Evolutionary conservation across 140 eudicot genomes (phyloP).

Genomic region (Cichorium intybus): DNA sequence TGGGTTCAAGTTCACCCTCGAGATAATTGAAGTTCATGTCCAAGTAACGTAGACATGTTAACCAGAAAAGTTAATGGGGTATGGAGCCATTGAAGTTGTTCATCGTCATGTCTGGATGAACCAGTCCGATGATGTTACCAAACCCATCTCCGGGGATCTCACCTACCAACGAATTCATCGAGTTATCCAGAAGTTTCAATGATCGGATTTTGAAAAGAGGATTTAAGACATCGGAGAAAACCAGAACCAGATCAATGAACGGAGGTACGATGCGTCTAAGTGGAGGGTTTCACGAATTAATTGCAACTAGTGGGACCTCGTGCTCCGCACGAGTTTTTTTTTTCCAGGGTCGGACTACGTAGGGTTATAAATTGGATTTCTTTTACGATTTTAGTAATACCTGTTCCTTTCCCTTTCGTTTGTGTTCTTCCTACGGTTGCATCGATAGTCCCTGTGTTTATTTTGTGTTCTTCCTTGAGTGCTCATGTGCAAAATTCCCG

Average conservation of each 20-base stretch:
- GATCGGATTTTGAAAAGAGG: conserved; percentile 34
- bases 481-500: too few relatives aligned
- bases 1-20: conserved; percentile 30
- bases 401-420: too few relatives aligned
- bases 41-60: conserved; percentile 31
- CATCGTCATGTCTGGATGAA: conserved; percentile 42
- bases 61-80: conserved; percentile 31
- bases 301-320: too few relatives aligned
- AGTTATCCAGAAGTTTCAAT: conserved; percentile 36
- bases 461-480: too few relatives aligned
- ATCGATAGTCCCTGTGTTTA: too few relatives aligned
- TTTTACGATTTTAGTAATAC: too few relatives aligned
- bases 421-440: too few relatives aligned
- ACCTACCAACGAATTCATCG: conserved; percentile 39
- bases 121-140: conserved; percentile 39
- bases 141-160: conserved; percentile 38
- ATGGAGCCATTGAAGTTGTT: conserved; percentile 44
- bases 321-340: too few relatives aligned
- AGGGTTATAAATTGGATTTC: too few relatives aligned
- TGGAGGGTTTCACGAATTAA: too few relatives aligned
- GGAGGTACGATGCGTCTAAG: conserved; percentile 21
- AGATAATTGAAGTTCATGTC: conserved; percentile 42
- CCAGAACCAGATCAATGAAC: neutral
- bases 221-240: conserved; percentile 23
- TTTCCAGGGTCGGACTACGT: too few relatives aligned